phyloP scores from a whole-genome alignment of 345 rosid species.

The Pugionium dolabratum region DNA sequence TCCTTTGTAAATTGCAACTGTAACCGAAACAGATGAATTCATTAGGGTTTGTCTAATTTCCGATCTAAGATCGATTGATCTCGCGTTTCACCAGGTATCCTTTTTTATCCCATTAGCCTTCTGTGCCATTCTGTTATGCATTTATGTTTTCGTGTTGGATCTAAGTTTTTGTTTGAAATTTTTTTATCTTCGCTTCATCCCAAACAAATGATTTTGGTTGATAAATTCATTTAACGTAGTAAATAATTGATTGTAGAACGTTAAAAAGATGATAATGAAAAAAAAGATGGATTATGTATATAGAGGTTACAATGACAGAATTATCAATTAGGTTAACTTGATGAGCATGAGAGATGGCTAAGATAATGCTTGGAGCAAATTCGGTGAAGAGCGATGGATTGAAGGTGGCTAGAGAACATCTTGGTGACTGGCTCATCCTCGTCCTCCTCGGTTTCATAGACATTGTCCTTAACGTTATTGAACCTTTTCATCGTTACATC shows the following conservation, averaged over 20 bases:
- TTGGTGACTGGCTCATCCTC: constrained; percentile 58
- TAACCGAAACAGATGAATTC: neutral
- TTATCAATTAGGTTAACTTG: constrained; percentile 1
- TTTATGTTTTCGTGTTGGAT: neutral
- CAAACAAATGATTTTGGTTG: neutral
- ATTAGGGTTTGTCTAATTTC: constrained; percentile 9
- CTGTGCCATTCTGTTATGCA: constrained; percentile 9
- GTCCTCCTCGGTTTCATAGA: constrained; percentile 49
- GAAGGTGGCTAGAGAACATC: constrained; percentile 46
- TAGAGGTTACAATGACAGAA: neutral
- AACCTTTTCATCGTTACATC: constrained; percentile 69
- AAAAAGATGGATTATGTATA: neutral
- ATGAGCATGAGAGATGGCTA: constrained; percentile 41
- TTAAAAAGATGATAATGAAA: too few relatives aligned
- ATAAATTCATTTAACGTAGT: too few relatives aligned
- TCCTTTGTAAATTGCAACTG: constrained; percentile 19
- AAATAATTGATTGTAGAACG: too few relatives aligned
- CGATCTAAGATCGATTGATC: constrained; percentile 15
- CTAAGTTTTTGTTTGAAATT: neutral
- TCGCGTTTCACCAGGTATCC: constrained; percentile 30
- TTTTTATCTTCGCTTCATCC: constrained; percentile 1
- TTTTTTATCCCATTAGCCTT: neutral
- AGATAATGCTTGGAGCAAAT: constrained; percentile 44
- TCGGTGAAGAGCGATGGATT: constrained; percentile 56
- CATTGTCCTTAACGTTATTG: constrained; percentile 37